Percentiles rank a stretch among this genome's conserved stretches.
Conservation (phyloP, 805 yeast genomes). For the Metschnikowia kunwiensis region DNA sequence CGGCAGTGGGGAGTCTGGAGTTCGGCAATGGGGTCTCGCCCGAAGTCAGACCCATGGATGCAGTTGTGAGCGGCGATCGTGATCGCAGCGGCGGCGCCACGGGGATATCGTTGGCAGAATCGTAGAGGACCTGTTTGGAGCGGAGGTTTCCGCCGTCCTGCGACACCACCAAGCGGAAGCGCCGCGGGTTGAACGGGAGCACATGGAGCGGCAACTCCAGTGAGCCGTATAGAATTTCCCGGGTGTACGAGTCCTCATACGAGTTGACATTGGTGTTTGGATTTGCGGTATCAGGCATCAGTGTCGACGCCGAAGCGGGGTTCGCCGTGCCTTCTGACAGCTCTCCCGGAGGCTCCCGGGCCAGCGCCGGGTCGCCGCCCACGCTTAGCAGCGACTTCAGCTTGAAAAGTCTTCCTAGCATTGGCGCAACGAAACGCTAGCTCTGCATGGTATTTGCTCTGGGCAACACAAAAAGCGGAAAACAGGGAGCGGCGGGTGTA, state of each 20-base stretch:
- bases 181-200: conserved; percentile 25
- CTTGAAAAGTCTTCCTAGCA: conserved; percentile 39
- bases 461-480: conserved; percentile 6
- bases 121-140: conserved; percentile 48
- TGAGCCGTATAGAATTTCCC: conserved; percentile 46
- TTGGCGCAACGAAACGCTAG: conserved; percentile 13
- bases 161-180: conserved; percentile 43
- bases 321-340: conserved; percentile 7
- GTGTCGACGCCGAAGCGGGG: conserved; percentile 1
- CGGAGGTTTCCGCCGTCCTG: conserved; percentile 52
- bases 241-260: conserved; percentile 43
- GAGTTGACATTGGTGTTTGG: conserved; percentile 18
- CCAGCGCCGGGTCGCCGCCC: conserved; percentile 1
- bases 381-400: conserved; percentile 23
- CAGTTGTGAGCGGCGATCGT: not conserved
- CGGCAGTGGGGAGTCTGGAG: conserved; percentile 1
- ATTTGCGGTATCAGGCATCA: not conserved
- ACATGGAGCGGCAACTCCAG: conserved; percentile 21
- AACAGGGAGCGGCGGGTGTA: too few species aligned
- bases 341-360: not conserved
- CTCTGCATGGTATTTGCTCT: conserved; percentile 10
- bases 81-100: not conserved
- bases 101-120: conserved; percentile 32
- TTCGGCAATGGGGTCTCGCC: not conserved
- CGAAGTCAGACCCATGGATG: not conserved